Evolutionary conservation across 208 protist genomes (phyloP).

Genomic region (Crithidia expoeki): DNA sequence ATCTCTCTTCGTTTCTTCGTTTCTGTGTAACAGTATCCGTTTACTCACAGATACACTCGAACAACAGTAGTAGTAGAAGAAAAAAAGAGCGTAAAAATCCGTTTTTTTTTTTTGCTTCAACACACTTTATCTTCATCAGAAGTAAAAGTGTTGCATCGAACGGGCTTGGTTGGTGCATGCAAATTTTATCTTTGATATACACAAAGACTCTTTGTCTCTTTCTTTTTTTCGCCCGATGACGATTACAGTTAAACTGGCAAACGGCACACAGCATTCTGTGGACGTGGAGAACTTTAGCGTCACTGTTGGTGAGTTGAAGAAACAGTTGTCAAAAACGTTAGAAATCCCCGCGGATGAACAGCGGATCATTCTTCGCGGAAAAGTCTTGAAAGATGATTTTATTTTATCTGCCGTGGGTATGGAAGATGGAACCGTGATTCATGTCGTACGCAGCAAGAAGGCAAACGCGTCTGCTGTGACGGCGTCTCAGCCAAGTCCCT

Average conservation of each 20-base stretch:
- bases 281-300: slow-evolving; percentile 76
- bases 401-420: slow-evolving; percentile 77
- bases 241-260: slow-evolving; percentile 81
- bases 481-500: slow-evolving; percentile 7
- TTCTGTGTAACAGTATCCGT: neutral
- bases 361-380: slow-evolving; percentile 80
- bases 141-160: too few species aligned
- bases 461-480: slow-evolving; percentile 15
- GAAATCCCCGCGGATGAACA: slow-evolving; percentile 85
- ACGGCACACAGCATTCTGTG: slow-evolving; percentile 74
- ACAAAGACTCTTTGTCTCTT: neutral
- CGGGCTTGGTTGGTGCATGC: too few species aligned
- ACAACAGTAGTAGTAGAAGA: neutral
- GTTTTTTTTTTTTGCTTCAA: slow-evolving; percentile 23
- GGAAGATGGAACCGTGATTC: slow-evolving; percentile 78
- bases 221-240: slow-evolving; percentile 45
- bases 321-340: slow-evolving; percentile 40
- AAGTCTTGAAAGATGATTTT: slow-evolving; percentile 86
- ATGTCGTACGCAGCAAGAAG: slow-evolving; percentile 86
- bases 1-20: neutral
- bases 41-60: neutral
- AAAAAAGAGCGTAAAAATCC: neutral
- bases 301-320: slow-evolving; percentile 76
- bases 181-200: neutral
- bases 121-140: too few species aligned